These are phyloP conservation scores for Aspergillus ochraceoroseus DNA, from an alignment of 2,329 filamentous ascomycete species.

Conservation along the genomic window DNA sequence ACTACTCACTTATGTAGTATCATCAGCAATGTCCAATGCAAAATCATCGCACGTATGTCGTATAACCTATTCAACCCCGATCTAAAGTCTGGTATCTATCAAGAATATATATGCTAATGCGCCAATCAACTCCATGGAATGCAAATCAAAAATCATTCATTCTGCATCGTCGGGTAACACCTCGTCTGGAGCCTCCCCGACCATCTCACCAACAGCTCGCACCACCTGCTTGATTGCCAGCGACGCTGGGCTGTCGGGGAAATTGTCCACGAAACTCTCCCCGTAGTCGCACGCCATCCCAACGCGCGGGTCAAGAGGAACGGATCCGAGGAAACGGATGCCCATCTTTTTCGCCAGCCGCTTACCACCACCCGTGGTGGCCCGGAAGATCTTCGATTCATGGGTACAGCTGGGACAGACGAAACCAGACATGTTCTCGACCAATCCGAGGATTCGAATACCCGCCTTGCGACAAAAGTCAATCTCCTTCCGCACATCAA, in stretches of 20 bases:
- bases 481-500: constrained; percentile 95
- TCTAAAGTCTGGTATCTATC: too few relatives aligned
- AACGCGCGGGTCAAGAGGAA: constrained; percentile 88
- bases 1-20: too few relatives aligned
- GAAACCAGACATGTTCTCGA: constrained; percentile 98
- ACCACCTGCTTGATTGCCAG: constrained; percentile 77
- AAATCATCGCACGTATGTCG: too few relatives aligned
- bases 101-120: background rate
- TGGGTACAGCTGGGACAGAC: constrained; percentile 90
- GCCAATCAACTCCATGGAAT: constrained; percentile 14
- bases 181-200: constrained; percentile 58
- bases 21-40: too few relatives aligned
- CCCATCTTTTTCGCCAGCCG: constrained; percentile 78
- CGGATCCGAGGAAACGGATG: constrained; percentile 81
- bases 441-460: constrained; percentile 79
- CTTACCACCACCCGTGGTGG: constrained; percentile 82
- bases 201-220: constrained; percentile 60
- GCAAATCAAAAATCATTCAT: constrained; percentile 18
- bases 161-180: constrained; percentile 38
- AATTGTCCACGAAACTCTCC: constrained; percentile 93
- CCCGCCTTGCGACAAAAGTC: constrained; percentile 95
- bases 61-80: too few relatives aligned
- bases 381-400: constrained; percentile 75
- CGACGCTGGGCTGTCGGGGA: constrained; percentile 88
- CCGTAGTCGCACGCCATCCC: constrained; percentile 96